Percentiles rank a stretch among this genome's conserved stretches.
Conservation (phyloP, 192 early-diverging fungal genomes). For the Backusella circina region DNA sequence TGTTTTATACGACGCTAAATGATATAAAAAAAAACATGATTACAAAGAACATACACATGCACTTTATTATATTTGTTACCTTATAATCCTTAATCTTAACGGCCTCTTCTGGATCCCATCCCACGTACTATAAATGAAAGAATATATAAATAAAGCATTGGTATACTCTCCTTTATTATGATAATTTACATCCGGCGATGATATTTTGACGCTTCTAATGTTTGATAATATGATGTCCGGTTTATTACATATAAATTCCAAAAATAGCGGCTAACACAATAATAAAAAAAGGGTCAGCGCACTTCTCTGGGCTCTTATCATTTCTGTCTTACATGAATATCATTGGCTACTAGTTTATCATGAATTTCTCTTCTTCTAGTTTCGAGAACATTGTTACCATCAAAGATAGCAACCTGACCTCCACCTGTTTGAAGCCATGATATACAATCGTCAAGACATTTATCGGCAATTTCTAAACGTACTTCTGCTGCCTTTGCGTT, state of each 20-base stretch:
- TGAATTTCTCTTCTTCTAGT: constrained; percentile 55
- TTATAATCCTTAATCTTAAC: constrained; percentile 41
- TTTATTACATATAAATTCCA: constrained; percentile 58
- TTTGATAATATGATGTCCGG: constrained; percentile 66
- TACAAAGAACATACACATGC: background rate
- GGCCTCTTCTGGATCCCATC: constrained; percentile 65
- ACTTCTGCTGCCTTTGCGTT: constrained; percentile 42
- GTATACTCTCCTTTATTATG: background rate
- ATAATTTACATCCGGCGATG: constrained; percentile 62
- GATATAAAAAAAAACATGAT: background rate
- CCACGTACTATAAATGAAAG: constrained; percentile 48
- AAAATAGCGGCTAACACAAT: constrained; percentile 22
- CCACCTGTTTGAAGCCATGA: constrained; percentile 60
- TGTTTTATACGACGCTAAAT: constrained; percentile 59
- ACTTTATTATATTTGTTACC: background rate
- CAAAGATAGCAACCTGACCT: constrained; percentile 75
- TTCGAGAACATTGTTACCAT: constrained; percentile 70
- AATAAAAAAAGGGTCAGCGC: background rate
- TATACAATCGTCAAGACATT: constrained; percentile 68
- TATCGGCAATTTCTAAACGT: constrained; percentile 58
- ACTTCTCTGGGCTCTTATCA: background rate
- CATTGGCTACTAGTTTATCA: constrained; percentile 45
- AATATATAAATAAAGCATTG: background rate
- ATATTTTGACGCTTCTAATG: constrained; percentile 77
- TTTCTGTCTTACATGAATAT: constrained; percentile 45